Conservation (phyloP, 345 rosid genomes). For the Eucalyptus erythrocorys region DNA sequence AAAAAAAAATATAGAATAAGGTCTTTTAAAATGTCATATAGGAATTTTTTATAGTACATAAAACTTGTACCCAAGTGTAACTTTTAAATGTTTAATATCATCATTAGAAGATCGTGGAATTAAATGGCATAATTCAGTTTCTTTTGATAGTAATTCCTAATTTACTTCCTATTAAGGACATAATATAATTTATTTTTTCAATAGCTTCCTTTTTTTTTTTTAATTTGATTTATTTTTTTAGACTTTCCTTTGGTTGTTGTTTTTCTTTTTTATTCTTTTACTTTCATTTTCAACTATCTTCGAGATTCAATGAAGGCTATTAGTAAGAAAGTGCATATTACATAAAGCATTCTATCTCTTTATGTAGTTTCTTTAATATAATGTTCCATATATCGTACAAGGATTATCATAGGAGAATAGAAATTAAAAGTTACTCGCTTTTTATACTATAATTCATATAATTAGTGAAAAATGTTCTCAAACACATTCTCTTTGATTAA, state of each 20-base stretch:
- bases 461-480: no score
- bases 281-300: background rate
- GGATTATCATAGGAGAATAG: no score
- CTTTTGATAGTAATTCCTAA: background rate
- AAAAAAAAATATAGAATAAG: no score
- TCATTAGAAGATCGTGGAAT: background rate
- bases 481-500: no score
- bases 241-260: background rate
- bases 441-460: no score
- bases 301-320: background rate
- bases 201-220: background rate
- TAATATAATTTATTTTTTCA: background rate
- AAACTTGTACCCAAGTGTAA: background rate
- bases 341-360: no score
- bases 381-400: no score
- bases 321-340: background rate
- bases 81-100: background rate
- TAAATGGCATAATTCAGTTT: background rate
- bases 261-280: background rate
- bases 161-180: background rate
- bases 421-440: no score
- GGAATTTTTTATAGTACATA: background rate
- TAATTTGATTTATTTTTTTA: background rate
- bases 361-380: no score
- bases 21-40: background rate